Percentiles rank a stretch among this genome's conserved stretches.
Evolutionary conservation across 495 filamentous ascomycete genomes (phyloP).

Genomic region (Elasticomyces elasticus): DNA sequence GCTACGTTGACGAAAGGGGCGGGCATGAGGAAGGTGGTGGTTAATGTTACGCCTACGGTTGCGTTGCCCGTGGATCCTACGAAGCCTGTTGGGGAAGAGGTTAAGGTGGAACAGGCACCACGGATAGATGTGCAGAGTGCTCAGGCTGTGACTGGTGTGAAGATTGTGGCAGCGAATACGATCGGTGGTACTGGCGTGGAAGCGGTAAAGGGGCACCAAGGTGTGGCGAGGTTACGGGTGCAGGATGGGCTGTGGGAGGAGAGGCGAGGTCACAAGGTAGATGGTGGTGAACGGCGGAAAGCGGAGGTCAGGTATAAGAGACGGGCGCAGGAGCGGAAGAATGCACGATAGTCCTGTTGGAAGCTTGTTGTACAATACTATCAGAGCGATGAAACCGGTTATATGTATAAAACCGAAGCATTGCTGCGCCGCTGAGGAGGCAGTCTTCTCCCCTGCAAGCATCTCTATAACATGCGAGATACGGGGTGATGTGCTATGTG

Average conservation of each 20-base stretch:
- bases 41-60: conserved; percentile 54
- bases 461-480: too few species aligned
- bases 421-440: too few species aligned
- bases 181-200: conserved; percentile 64
- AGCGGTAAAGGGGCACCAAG: conserved; percentile 52
- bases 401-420: too few species aligned
- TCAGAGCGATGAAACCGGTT: too few species aligned
- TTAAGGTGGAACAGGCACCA: conserved; percentile 29
- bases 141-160: conserved; percentile 49
- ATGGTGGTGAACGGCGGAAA: conserved; percentile 88
- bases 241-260: conserved; percentile 87
- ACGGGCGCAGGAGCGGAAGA: conserved; percentile 34
- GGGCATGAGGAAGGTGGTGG: conserved; percentile 50
- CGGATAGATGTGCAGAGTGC: conserved; percentile 23
- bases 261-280: conserved; percentile 74
- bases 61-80: conserved; percentile 8
- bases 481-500: too few species aligned
- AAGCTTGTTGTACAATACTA: too few species aligned
- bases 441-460: too few species aligned
- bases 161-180: conserved; percentile 50
- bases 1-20: conserved; percentile 41
- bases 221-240: conserved; percentile 52
- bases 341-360: conserved; percentile 12
- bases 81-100: neutral
- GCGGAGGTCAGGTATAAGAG: conserved; percentile 71